Evolutionary conservation across 2,329 filamentous ascomycete species (phyloP).

Genomic region (Didymella pinodella): DNA sequence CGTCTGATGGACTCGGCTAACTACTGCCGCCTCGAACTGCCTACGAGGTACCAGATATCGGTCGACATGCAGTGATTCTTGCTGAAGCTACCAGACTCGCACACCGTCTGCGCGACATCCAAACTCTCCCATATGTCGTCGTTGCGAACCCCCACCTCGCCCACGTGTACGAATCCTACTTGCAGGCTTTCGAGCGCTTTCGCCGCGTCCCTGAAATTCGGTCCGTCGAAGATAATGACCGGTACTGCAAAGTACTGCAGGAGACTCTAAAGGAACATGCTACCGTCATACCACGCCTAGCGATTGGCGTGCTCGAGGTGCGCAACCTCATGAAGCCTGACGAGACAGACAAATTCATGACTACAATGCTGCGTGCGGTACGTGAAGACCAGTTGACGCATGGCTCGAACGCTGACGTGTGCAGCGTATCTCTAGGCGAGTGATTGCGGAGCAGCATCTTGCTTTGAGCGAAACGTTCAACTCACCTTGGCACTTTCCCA

Average conservation of each 20-base stretch:
- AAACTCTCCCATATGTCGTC: constrained; percentile 92
- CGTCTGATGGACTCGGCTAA: constrained; percentile 94
- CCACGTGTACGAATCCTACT: constrained; percentile 96
- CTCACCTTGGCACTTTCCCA: constrained; percentile 86
- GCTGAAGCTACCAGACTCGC: constrained; percentile 69
- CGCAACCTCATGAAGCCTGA: constrained; percentile 80
- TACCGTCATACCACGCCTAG: constrained; percentile 90
- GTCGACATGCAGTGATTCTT: background rate
- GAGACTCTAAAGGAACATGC: constrained; percentile 86
- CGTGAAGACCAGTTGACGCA: constrained; percentile 36
- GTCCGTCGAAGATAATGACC: constrained; percentile 87
- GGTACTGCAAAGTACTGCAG: constrained; percentile 80
- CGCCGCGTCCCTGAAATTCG: constrained; percentile 84
- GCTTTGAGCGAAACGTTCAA: constrained; percentile 94
- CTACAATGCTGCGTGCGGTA: constrained; percentile 87
- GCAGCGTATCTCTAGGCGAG: constrained; percentile 89
- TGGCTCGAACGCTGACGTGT: background rate
- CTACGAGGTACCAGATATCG: constrained; percentile 68
- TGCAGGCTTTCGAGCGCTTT: constrained; percentile 92
- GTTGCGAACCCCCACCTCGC: constrained; percentile 95
- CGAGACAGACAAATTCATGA: constrained; percentile 93
- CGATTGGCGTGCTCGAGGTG: constrained; percentile 93
- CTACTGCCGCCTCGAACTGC: constrained; percentile 94
- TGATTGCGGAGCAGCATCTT: constrained; percentile 97
- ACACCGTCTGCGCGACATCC: constrained; percentile 95